phyloP scores from a whole-genome alignment of 1,284 basidiomycete species.

The Malassezia nana region DNA sequence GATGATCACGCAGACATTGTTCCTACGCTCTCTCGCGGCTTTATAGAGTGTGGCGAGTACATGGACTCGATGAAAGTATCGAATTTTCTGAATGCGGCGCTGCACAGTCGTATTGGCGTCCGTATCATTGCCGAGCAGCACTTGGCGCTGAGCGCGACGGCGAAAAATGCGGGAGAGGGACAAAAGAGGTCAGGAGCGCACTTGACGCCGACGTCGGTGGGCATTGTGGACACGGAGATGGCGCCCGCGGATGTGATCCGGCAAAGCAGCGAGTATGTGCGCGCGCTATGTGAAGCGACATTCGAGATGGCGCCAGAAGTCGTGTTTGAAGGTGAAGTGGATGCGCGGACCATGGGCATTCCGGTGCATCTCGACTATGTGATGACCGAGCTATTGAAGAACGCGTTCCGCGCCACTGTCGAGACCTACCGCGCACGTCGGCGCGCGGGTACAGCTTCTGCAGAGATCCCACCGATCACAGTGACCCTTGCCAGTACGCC shows the following conservation, averaged over 20 bases:
- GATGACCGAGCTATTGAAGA: constrained; percentile 59
- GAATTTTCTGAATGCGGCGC: constrained; percentile 70
- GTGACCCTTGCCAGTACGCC: constrained; percentile 61
- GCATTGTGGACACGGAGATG: constrained; percentile 38
- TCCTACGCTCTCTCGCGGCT: constrained; percentile 77
- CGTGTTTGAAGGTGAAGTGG: constrained; percentile 25
- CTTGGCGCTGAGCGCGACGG: constrained; percentile 56
- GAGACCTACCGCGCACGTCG: constrained; percentile 22
- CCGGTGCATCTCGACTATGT: constrained; percentile 83
- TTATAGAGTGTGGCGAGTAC: constrained; percentile 74
- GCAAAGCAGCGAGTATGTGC: constrained; percentile 60
- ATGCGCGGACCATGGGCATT: constrained; percentile 58
- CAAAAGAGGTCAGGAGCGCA: background rate
- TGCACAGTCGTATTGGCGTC: constrained; percentile 74
- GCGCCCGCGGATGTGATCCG: constrained; percentile 46
- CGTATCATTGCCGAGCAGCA: constrained; percentile 86
- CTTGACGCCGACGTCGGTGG: constrained; percentile 27
- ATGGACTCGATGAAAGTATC: constrained; percentile 67
- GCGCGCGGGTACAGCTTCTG: background rate
- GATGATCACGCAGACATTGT: constrained; percentile 74
- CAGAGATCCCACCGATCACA: constrained; percentile 56
- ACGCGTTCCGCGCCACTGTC: constrained; percentile 71
- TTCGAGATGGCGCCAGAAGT: constrained; percentile 60
- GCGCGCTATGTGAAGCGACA: constrained; percentile 73
- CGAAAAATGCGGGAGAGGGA: constrained; percentile 7